Percentiles rank a stretch among this genome's conserved stretches.
Evolutionary conservation across 2,329 filamentous ascomycete species (phyloP).

Genomic region (Incumbomyces delicatus): DNA sequence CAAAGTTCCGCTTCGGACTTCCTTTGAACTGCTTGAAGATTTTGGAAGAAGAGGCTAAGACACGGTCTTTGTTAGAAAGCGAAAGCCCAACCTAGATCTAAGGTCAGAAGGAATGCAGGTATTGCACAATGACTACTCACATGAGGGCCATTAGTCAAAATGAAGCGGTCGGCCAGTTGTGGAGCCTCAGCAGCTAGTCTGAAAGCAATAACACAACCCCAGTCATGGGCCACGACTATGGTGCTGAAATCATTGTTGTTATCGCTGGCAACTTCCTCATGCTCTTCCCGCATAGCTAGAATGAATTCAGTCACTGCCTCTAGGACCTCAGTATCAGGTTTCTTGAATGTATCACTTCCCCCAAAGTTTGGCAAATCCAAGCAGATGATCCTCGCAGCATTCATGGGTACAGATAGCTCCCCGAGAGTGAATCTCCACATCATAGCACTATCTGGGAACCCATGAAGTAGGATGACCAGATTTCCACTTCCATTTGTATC

Average conservation of each 20-base stretch:
- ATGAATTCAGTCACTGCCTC: conserved; percentile 47
- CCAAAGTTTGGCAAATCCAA: conserved; percentile 52
- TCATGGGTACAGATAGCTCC: conserved; percentile 29
- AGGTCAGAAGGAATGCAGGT: background rate
- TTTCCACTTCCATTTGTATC: conserved; percentile 1
- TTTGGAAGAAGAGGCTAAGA: conserved; percentile 35
- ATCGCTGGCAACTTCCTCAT: conserved; percentile 29
- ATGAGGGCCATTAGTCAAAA: conserved; percentile 44
- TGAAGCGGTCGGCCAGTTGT: conserved; percentile 45
- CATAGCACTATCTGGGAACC: conserved; percentile 50
- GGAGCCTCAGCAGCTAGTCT: conserved; percentile 50
- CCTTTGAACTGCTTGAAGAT: conserved; percentile 41
- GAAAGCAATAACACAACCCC: conserved; percentile 44
- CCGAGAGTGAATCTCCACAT: conserved; percentile 44
- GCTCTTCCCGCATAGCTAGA: conserved; percentile 39
- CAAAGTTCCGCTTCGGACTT: conserved; percentile 34
- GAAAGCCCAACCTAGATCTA: conserved; percentile 32
- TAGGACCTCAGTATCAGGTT: conserved; percentile 43
- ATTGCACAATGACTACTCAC: conserved; percentile 29
- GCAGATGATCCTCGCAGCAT: conserved; percentile 40
- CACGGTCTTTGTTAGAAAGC: conserved; percentile 32
- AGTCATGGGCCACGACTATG: conserved; percentile 44
- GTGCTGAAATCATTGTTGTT: conserved; percentile 34
- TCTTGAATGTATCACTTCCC: conserved; percentile 43
- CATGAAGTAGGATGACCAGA: conserved; percentile 48